Evolutionary conservation across 2,329 filamentous ascomycete species (phyloP).

Genomic region (Cytospora schulzeri): DNA sequence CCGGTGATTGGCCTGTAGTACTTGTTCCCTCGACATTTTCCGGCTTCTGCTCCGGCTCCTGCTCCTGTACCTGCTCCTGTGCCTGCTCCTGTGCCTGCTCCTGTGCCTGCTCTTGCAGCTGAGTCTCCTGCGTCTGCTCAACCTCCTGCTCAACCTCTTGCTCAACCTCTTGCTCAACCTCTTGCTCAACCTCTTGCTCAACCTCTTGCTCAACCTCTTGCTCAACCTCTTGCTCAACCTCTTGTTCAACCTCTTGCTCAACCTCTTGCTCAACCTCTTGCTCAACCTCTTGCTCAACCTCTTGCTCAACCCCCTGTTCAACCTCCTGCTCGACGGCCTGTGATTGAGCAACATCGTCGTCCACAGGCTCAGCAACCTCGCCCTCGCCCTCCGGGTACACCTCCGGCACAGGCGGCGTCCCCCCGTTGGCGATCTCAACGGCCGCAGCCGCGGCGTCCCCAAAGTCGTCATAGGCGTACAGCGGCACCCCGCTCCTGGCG

Average conservation of each 20-base stretch:
- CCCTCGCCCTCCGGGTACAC: neutral
- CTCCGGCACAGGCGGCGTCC: neutral
- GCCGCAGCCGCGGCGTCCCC: slow-evolving; percentile 71
- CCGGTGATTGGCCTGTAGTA: neutral
- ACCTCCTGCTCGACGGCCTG: neutral
- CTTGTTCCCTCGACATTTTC: neutral
- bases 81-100: too few relatives aligned
- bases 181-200: neutral
- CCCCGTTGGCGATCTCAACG: slow-evolving; percentile 45
- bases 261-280: too few relatives aligned
- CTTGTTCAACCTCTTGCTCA: too few relatives aligned
- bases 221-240: neutral
- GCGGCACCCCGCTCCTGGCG: slow-evolving; percentile 64
- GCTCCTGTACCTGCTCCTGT: neutral
- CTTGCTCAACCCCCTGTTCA: neutral
- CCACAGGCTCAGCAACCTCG: neutral
- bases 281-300: too few relatives aligned
- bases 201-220: neutral
- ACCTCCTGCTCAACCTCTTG: too few relatives aligned
- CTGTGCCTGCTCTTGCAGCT: too few relatives aligned
- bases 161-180: neutral
- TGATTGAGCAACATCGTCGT: neutral
- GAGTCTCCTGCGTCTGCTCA: too few relatives aligned
- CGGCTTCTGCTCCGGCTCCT: neutral
- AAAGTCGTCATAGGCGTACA: slow-evolving; percentile 75